These are phyloP conservation scores for Tinospora cordifolia DNA, from an alignment of 164 flowering plant species.

Conservation along the genomic window DNA sequence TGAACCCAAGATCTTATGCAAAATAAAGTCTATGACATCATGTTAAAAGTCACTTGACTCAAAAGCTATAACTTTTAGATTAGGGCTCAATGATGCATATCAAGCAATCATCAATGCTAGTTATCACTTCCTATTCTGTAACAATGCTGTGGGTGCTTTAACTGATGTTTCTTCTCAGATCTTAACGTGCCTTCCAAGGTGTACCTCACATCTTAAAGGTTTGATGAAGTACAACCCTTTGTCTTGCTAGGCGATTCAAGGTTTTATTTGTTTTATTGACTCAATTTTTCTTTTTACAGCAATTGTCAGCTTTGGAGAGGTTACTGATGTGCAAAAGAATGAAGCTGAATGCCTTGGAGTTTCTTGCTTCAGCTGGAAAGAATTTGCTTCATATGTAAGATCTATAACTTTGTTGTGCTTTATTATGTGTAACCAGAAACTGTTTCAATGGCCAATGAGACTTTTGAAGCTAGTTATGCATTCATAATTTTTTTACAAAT, in stretches of 20 bases:
- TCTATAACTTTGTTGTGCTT: not conserved
- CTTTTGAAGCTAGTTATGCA: not conserved
- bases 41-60: no score
- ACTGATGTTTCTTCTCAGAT: constrained; percentile 41
- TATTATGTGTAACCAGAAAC: not conserved
- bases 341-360: constrained; percentile 71
- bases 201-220: constrained; percentile 63
- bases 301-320: constrained; percentile 76
- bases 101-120: no score
- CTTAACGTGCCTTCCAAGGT: constrained; percentile 54
- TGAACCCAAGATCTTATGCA: no score
- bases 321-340: constrained; percentile 47
- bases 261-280: not conserved
- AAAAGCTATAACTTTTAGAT: no score
- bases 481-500: no score
- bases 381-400: constrained; percentile 54
- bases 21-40: no score
- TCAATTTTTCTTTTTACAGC: constrained; percentile 37
- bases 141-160: constrained; percentile 1
- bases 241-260: not conserved
- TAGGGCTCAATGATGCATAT: no score
- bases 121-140: not conserved
- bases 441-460: not conserved
- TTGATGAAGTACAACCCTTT: constrained; percentile 18
- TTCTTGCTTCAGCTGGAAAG: constrained; percentile 83